Evolutionary conservation across 1,284 basidiomycete genomes (phyloP).

Genomic region (Cutaneotrichosporon sp.): DNA sequence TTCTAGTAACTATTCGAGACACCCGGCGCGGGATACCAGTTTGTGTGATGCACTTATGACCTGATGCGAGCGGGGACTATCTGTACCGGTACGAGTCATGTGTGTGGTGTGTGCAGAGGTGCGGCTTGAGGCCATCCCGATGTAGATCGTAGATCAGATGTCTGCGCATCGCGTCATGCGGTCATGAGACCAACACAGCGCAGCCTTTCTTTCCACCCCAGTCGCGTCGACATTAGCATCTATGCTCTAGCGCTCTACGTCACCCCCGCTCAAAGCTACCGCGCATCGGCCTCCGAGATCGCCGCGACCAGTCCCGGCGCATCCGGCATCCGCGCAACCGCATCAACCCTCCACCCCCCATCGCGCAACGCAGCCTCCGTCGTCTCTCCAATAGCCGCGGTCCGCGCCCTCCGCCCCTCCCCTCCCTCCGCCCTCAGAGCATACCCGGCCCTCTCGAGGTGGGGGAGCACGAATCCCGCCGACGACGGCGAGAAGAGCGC

Average conservation of each 20-base stretch:
- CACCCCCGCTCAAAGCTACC: background rate
- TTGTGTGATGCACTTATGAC: constrained; percentile 22
- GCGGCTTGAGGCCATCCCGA: no score
- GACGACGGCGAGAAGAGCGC: constrained; percentile 50
- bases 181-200: no score
- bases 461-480: constrained; percentile 34
- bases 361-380: constrained; percentile 33
- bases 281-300: constrained; percentile 17
- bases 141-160: background rate
- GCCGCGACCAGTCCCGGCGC: constrained; percentile 34
- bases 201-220: no score
- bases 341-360: constrained; percentile 32
- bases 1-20: constrained; percentile 12
- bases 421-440: background rate
- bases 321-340: constrained; percentile 43
- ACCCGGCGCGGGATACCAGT: constrained; percentile 16
- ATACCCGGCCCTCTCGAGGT: constrained; percentile 7
- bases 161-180: no score
- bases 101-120: no score
- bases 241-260: constrained; percentile 1
- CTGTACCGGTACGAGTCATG: no score
- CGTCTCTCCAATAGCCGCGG: constrained; percentile 48
- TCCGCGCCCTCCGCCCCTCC: constrained; percentile 16
- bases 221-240: background rate
- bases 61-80: no score